These are phyloP conservation scores for Leccinum aurantiacum DNA, from an alignment of 768 basidiomycete species.

Conservation along the genomic window DNA sequence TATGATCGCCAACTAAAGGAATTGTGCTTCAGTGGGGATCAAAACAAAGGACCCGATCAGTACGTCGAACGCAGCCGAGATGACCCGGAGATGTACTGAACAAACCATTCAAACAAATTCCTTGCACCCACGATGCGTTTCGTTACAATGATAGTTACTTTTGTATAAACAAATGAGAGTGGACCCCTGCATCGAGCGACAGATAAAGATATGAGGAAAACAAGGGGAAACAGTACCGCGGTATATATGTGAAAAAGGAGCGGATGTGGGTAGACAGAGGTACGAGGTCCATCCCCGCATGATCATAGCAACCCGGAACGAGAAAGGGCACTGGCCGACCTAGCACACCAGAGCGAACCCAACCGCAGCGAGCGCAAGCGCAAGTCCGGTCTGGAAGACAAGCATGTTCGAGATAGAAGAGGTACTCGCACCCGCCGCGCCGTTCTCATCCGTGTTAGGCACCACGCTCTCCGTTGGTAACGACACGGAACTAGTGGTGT, in stretches of 20 bases:
- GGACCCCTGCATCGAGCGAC: background rate
- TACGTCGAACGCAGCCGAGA: too few species aligned
- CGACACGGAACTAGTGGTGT: background rate
- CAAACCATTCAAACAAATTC: background rate
- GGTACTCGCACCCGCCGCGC: slow-evolving; percentile 1
- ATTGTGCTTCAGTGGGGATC: background rate
- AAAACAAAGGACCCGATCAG: background rate
- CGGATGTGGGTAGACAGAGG: background rate
- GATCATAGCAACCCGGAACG: background rate
- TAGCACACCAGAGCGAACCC: slow-evolving; percentile 23
- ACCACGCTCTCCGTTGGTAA: background rate
- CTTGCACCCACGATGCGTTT: background rate
- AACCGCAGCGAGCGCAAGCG: slow-evolving; percentile 20
- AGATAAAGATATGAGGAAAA: background rate
- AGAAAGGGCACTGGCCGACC: background rate
- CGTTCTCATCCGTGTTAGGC: slow-evolving; percentile 3
- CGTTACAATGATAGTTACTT: background rate
- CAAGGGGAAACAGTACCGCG: background rate
- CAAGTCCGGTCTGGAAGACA: slow-evolving; percentile 19
- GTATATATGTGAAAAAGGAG: background rate
- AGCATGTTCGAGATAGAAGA: slow-evolving; percentile 2
- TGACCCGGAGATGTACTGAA: background rate
- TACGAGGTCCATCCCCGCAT: background rate
- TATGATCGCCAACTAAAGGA: too few species aligned
- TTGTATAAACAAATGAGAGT: background rate